Evolutionary conservation across 257 asterid species (phyloP).

Genomic region (Eucommia ulmoides): DNA sequence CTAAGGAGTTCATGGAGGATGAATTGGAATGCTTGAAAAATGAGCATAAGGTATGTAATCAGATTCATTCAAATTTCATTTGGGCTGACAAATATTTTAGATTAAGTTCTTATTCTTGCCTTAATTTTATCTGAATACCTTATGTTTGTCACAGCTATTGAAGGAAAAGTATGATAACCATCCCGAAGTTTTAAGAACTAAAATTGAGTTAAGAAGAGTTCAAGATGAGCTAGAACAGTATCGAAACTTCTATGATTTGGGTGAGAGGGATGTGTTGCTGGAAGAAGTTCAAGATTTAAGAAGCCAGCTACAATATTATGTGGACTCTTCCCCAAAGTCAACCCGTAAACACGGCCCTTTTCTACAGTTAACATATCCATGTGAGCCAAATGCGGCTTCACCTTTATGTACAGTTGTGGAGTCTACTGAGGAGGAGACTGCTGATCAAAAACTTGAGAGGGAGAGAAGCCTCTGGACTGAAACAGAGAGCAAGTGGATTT

Average conservation of each 20-base stretch:
- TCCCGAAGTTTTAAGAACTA: constrained; percentile 74
- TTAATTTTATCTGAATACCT: too few relatives aligned
- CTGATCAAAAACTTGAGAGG: constrained; percentile 51
- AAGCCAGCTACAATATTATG: constrained; percentile 63
- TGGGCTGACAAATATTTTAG: too few relatives aligned
- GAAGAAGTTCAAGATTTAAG: constrained; percentile 88
- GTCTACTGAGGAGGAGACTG: constrained; percentile 35
- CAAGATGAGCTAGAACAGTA: constrained; percentile 79
- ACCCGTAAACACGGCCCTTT: constrained; percentile 43
- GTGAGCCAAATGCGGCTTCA: constrained; percentile 47
- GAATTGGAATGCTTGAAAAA: constrained; percentile 56
- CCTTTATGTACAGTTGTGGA: constrained; percentile 31
- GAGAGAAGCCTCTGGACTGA: constrained; percentile 83
- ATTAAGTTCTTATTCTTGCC: too few relatives aligned
- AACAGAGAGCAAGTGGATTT: constrained; percentile 81
- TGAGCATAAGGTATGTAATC: constrained; percentile 65
- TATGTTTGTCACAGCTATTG: constrained; percentile 58
- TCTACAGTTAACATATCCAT: constrained; percentile 48
- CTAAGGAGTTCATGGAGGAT: constrained; percentile 86
- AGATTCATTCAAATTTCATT: too few relatives aligned
- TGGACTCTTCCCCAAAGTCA: constrained; percentile 53
- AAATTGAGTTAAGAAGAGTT: constrained; percentile 56
- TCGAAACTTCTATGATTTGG: constrained; percentile 83
- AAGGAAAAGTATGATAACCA: constrained; percentile 72
- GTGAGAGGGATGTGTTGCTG: constrained; percentile 85